Percentiles rank a stretch among this genome's conserved stretches.
Conservation (phyloP, 306 rosid species). For the Potentilla sterilis region DNA sequence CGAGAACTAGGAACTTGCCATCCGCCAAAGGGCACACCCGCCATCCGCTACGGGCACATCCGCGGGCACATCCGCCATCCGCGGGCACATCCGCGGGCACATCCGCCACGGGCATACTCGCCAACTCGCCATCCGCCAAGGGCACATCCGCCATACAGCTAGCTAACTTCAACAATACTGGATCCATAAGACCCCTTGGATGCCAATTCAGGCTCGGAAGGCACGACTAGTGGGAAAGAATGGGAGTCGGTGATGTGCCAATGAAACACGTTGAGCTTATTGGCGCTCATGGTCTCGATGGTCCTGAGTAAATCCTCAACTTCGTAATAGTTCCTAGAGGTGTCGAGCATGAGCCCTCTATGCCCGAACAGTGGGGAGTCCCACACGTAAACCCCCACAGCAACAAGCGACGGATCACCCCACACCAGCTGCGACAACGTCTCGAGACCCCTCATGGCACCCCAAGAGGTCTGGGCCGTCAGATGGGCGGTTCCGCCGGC, state of each 20-base stretch:
- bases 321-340: constrained; percentile 70
- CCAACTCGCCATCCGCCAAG: too few relatives aligned
- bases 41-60: too few relatives aligned
- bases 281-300: constrained; percentile 63
- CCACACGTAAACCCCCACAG: constrained; percentile 44
- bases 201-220: constrained; percentile 71
- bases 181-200: constrained; percentile 68
- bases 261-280: constrained; percentile 80
- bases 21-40: too few relatives aligned
- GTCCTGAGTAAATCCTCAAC: constrained; percentile 63
- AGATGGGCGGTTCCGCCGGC: constrained; percentile 40
- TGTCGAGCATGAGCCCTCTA: constrained; percentile 67
- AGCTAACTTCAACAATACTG: too few relatives aligned
- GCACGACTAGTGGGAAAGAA: constrained; percentile 68
- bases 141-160: too few relatives aligned
- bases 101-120: too few relatives aligned
- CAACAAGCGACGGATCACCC: constrained; percentile 48
- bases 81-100: too few relatives aligned
- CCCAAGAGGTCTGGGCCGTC: constrained; percentile 54
- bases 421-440: constrained; percentile 78
- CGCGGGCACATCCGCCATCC: too few relatives aligned
- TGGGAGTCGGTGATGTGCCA: constrained; percentile 91
- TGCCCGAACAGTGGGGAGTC: constrained; percentile 59
- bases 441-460: constrained; percentile 79
- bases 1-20: too few relatives aligned